Conservation (phyloP, 306 rosid species). For the Crotalaria pallida region DNA sequence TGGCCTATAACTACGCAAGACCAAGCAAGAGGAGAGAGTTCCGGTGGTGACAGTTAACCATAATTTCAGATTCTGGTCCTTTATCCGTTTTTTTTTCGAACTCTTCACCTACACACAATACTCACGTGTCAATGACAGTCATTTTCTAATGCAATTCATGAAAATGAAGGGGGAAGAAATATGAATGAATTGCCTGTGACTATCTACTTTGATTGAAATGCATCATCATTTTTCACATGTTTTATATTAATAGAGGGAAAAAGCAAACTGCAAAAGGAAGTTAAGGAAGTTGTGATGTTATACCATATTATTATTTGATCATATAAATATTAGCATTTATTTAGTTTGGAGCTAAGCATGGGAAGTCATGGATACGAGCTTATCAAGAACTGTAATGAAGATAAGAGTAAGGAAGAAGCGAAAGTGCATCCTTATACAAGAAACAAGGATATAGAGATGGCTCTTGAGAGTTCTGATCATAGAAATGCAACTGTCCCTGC, state of each 20-base stretch:
- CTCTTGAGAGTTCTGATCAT: slow-evolving; percentile 38
- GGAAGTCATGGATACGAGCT: slow-evolving; percentile 25
- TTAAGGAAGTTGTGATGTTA: neutral
- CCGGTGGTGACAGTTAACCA: neutral
- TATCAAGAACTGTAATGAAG: slow-evolving; percentile 33
- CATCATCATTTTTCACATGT: neutral
- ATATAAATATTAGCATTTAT: too few species aligned
- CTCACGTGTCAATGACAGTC: neutral
- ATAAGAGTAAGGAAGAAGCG: neutral
- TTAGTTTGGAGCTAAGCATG: neutral
- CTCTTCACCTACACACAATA: neutral
- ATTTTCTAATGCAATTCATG: neutral
- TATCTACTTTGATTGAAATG: neutral
- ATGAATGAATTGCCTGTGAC: neutral
- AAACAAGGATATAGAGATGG: slow-evolving; percentile 53
- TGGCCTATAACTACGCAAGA: neutral
- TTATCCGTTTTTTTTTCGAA: neutral
- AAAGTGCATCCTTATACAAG: too few species aligned
- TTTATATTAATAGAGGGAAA: neutral
- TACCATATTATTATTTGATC: neutral
- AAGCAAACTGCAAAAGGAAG: neutral
- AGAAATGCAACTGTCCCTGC: slow-evolving; percentile 23
- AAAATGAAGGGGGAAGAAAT: neutral
- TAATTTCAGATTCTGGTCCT: neutral
- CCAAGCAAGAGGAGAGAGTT: neutral